A percentile compares a stretch with the other conserved stretches of the same genome.
Evolutionary conservation across 805 yeast species (phyloP).

Genomic region (Lipomyces sp.): DNA sequence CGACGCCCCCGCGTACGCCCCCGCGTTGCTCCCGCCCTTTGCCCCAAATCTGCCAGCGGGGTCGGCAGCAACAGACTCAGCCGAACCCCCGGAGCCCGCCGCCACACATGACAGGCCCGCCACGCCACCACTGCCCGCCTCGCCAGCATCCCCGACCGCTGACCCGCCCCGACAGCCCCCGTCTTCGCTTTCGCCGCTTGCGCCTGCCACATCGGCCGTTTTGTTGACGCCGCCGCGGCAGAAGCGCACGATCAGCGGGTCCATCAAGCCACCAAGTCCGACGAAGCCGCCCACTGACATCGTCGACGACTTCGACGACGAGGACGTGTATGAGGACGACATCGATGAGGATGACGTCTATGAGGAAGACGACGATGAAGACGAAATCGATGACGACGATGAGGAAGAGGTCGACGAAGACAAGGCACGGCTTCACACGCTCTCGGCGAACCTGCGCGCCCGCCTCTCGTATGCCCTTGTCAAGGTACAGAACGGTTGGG

Average conservation of each 20-base stretch:
- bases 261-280: slow-evolving; percentile 10
- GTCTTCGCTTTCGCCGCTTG: slow-evolving; percentile 2
- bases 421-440: neutral
- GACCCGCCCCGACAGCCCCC: neutral
- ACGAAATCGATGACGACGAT: too few relatives aligned
- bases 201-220: neutral
- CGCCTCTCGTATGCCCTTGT: slow-evolving; percentile 34
- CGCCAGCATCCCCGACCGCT: neutral
- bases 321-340: neutral
- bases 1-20: neutral
- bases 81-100: neutral
- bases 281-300: too few relatives aligned
- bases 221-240: slow-evolving; percentile 7
- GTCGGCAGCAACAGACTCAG: slow-evolving; percentile 2
- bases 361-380: too few relatives aligned
- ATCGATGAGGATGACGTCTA: neutral
- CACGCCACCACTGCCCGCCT: neutral
- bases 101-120: too few relatives aligned
- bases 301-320: too few relatives aligned
- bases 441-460: slow-evolving; percentile 31
- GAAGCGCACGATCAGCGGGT: slow-evolving; percentile 23
- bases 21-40: slow-evolving; percentile 13
- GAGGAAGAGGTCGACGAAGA: too few relatives aligned
- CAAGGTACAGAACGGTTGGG: slow-evolving; percentile 35
- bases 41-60: slow-evolving; percentile 1